These are phyloP conservation scores for Ceriops tagal DNA, from an alignment of 345 rosid species.

Conservation along the genomic window DNA sequence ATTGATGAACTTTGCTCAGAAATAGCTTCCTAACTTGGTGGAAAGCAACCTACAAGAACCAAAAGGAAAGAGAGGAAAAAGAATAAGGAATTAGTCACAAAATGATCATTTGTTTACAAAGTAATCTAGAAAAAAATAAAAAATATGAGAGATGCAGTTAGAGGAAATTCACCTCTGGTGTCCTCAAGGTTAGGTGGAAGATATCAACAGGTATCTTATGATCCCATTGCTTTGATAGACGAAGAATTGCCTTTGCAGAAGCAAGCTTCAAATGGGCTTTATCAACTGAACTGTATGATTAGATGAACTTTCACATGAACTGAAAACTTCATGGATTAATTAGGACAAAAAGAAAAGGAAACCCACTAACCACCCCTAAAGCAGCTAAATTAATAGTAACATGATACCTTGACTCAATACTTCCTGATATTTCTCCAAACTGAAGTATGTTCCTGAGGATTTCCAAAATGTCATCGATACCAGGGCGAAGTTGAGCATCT, in stretches of 20 bases:
- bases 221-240: constrained; percentile 85
- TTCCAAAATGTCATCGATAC: constrained; percentile 63
- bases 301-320: constrained; percentile 16
- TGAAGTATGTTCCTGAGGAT: constrained; percentile 60
- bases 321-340: constrained; percentile 6
- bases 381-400: neutral
- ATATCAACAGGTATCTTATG: constrained; percentile 76
- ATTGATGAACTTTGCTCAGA: constrained; percentile 84
- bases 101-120: constrained; percentile 13
- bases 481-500: constrained; percentile 91
- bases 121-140: too few relatives aligned
- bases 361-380: neutral
- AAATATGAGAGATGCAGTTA: neutral
- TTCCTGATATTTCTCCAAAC: constrained; percentile 75
- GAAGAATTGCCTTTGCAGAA: constrained; percentile 93
- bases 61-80: constrained; percentile 13
- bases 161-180: constrained; percentile 55
- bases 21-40: constrained; percentile 71
- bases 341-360: constrained; percentile 4
- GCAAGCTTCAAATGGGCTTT: constrained; percentile 90
- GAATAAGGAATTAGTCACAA: constrained; percentile 3
- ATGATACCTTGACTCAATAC: constrained; percentile 68
- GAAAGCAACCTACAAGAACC: constrained; percentile 58
- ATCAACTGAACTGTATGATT: constrained; percentile 67
- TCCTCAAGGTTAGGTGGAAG: constrained; percentile 67